Conservation (phyloP, 768 basidiomycete species). For the Naganishia vaughanmartiniae region DNA sequence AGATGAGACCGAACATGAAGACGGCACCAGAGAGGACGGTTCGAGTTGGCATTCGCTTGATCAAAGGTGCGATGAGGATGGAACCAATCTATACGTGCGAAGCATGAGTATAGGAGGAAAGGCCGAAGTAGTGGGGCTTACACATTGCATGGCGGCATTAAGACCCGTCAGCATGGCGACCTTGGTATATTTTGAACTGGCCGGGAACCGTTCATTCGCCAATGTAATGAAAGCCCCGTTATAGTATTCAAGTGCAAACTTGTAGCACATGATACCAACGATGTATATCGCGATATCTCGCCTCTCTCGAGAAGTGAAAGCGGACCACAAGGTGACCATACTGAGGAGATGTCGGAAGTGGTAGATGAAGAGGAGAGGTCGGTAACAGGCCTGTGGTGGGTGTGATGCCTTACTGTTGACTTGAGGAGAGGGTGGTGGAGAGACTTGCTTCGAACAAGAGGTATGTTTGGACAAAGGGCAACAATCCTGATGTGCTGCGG, state of each 20-base stretch:
- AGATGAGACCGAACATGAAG: conserved; percentile 41
- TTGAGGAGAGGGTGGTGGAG: conserved; percentile 13
- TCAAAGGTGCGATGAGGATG: conserved; percentile 45
- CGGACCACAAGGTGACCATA: conserved; percentile 18
- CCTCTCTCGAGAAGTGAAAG: conserved; percentile 26
- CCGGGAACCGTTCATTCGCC: conserved; percentile 38
- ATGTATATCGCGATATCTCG: conserved; percentile 30
- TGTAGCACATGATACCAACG: conserved; percentile 33
- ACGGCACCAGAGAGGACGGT: conserved; percentile 43
- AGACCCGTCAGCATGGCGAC: conserved; percentile 41
- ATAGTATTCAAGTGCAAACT: conserved; percentile 34
- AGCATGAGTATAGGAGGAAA: background rate
- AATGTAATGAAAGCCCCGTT: conserved; percentile 33
- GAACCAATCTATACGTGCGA: conserved; percentile 29
- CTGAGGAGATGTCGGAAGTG: background rate
- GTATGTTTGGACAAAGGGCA: background rate
- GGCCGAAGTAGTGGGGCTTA: conserved; percentile 23
- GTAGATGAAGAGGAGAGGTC: no score
- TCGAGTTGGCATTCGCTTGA: conserved; percentile 42
- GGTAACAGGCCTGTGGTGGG: no score
- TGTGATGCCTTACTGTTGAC: no score
- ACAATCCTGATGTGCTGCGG: background rate
- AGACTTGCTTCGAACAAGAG: conserved; percentile 9
- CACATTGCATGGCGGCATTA: conserved; percentile 43
- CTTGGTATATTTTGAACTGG: conserved; percentile 37